Percentiles rank a stretch among this genome's conserved stretches.
Conservation (phyloP, 108 stramenopile genomes). For the Pseudonitzschia pungens region DNA sequence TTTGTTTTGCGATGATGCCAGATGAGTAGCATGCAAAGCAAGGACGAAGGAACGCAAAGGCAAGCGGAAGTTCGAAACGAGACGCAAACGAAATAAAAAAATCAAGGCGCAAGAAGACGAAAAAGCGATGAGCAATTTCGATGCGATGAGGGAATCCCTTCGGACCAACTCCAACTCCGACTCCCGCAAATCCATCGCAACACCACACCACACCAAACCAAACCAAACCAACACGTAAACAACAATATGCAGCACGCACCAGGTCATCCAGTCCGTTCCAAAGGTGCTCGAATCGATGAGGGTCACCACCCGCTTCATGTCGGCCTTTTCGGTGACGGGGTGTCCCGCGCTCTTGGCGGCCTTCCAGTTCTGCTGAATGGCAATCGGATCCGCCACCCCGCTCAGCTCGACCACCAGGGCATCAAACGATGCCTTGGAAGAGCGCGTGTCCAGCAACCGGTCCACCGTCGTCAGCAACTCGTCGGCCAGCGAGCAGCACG, state of each 20-base stretch:
- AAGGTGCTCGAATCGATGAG: conserved; percentile 89
- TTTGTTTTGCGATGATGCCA: neutral
- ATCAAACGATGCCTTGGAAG: conserved; percentile 41
- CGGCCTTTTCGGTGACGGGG: conserved; percentile 65
- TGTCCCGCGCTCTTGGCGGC: conserved; percentile 48
- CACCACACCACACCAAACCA: neutral
- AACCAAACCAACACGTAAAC: neutral
- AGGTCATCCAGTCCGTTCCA: conserved; percentile 88
- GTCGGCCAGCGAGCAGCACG: conserved; percentile 91
- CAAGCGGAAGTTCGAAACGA: too few relatives aligned
- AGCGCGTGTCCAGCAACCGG: conserved; percentile 31
- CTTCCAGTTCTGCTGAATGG: conserved; percentile 84
- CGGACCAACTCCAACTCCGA: too few relatives aligned
- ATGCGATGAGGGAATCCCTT: too few relatives aligned
- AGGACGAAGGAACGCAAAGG: too few relatives aligned
- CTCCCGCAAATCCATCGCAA: too few relatives aligned
- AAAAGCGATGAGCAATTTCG: too few relatives aligned
- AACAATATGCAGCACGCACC: conserved; percentile 10
- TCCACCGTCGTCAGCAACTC: conserved; percentile 74
- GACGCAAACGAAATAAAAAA: too few relatives aligned
- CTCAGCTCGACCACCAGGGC: conserved; percentile 92
- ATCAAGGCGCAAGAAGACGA: too few relatives aligned
- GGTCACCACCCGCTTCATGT: conserved; percentile 78
- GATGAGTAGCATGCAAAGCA: too few relatives aligned
- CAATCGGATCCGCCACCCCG: conserved; percentile 93